These are phyloP conservation scores for Pythium sp. DNA, from an alignment of 352 stramenopile genomes.

Conservation along the genomic window DNA sequence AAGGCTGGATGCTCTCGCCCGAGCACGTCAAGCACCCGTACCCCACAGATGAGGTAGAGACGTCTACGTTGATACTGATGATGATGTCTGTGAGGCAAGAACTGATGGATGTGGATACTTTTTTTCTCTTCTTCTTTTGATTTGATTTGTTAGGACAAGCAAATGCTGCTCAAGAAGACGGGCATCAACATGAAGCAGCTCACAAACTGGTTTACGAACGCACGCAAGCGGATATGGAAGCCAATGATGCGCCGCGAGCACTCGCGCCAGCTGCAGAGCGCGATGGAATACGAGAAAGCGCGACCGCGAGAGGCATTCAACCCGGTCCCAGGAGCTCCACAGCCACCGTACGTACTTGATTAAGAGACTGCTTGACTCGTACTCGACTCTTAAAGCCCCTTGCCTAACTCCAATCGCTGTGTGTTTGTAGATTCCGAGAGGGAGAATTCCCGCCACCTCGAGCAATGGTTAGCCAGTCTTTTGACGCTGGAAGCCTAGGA, in stretches of 20 bases:
- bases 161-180: slow-evolving; percentile 88
- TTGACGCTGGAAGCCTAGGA: slow-evolving; percentile 62
- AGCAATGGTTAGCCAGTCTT: slow-evolving; percentile 52
- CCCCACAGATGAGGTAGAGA: slow-evolving; percentile 74
- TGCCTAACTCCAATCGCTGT: neutral
- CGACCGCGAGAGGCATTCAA: slow-evolving; percentile 31
- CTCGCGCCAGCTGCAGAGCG: slow-evolving; percentile 71
- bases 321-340: slow-evolving; percentile 8
- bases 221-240: slow-evolving; percentile 88
- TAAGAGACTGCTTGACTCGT: neutral
- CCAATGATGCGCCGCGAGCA: slow-evolving; percentile 87
- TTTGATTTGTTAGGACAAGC: slow-evolving; percentile 60
- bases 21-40: slow-evolving; percentile 90
- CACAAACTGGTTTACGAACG: slow-evolving; percentile 90
- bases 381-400: neutral
- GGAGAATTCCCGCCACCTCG: slow-evolving; percentile 43
- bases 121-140: neutral
- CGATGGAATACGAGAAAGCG: slow-evolving; percentile 69
- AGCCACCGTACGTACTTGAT: slow-evolving; percentile 20
- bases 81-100: neutral
- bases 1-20: slow-evolving; percentile 87
- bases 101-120: neutral
- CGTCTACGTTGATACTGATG: neutral
- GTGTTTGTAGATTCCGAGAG: slow-evolving; percentile 20
- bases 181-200: slow-evolving; percentile 91